Conservation (phyloP, 768 basidiomycete species). For the Lactarius hengduanensis region DNA sequence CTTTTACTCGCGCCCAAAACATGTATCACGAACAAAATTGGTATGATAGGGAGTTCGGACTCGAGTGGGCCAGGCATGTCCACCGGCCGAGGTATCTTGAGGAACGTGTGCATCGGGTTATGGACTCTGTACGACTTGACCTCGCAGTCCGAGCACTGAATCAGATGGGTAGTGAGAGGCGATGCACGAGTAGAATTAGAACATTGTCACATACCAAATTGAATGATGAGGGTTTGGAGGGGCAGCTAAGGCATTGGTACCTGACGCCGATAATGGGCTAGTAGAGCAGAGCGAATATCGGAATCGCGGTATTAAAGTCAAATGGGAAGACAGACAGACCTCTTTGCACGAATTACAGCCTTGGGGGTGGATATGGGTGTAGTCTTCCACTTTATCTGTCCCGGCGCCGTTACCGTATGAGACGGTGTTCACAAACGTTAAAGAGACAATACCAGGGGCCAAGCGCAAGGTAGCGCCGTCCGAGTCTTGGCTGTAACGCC, state of each 20-base stretch:
- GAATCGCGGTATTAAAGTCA: background rate
- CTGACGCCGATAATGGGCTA: slow-evolving; percentile 75
- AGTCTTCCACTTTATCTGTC: background rate
- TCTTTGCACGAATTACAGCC: slow-evolving; percentile 23
- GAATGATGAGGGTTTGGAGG: slow-evolving; percentile 66
- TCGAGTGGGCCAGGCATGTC: slow-evolving; percentile 49
- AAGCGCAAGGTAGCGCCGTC: slow-evolving; percentile 8
- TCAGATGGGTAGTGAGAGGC: background rate
- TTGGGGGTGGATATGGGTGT: slow-evolving; percentile 23
- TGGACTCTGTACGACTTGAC: slow-evolving; percentile 75
- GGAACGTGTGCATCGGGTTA: slow-evolving; percentile 82
- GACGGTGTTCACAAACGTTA: slow-evolving; percentile 13
- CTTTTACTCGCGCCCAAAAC: background rate
- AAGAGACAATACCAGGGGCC: slow-evolving; percentile 23
- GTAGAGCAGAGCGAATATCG: background rate
- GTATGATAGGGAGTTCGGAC: slow-evolving; percentile 58
- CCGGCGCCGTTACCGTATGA: background rate
- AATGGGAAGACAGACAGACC: background rate
- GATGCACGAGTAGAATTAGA: background rate
- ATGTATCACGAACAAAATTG: slow-evolving; percentile 54
- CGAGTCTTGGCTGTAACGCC: slow-evolving; percentile 11
- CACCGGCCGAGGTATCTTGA: slow-evolving; percentile 82
- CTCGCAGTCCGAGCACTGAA: slow-evolving; percentile 81
- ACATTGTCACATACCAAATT: slow-evolving; percentile 58
- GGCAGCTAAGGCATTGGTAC: slow-evolving; percentile 90